A percentile compares a stretch with the other conserved stretches of the same genome.
Conservation (phyloP, 2,329 filamentous ascomycete species). For the Diaporthe batatas region DNA sequence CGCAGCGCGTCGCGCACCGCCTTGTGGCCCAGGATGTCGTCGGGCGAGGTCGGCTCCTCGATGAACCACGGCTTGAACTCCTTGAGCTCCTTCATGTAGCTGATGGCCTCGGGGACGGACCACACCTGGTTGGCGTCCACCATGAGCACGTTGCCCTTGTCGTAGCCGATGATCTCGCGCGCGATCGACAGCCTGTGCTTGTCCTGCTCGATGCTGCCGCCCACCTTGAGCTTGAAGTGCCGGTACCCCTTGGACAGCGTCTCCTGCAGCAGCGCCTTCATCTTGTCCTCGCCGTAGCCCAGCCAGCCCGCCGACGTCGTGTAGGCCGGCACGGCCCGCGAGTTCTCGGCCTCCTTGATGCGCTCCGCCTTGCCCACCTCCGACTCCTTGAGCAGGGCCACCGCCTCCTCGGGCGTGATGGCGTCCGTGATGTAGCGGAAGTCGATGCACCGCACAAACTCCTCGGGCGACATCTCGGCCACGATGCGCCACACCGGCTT, state of each 20-base stretch:
- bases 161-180: conserved; percentile 83
- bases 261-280: conserved; percentile 80
- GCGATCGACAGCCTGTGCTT: conserved; percentile 78
- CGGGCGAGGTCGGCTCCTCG: conserved; percentile 91
- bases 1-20: conserved; percentile 84
- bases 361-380: conserved; percentile 78
- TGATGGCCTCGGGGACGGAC: conserved; percentile 90
- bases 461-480: conserved; percentile 88
- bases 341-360: conserved; percentile 79
- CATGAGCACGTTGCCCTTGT: conserved; percentile 88
- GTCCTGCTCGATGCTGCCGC: conserved; percentile 79
- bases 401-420: conserved; percentile 86
- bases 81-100: conserved; percentile 84
- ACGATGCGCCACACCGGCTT: conserved; percentile 95
- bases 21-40: conserved; percentile 90
- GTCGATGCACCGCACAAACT: conserved; percentile 90
- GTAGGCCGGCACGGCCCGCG: conserved; percentile 86
- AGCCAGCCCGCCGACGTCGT: conserved; percentile 93
- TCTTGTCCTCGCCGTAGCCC: conserved; percentile 90
- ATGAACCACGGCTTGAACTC: conserved; percentile 95
- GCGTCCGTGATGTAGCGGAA: conserved; percentile 96
- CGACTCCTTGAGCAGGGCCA: conserved; percentile 75
- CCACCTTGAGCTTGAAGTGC: conserved; percentile 94
- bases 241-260: conserved; percentile 82
- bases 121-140: conserved; percentile 94